phyloP scores from a whole-genome alignment of 495 filamentous ascomycete species.

The Cladorrhinum samala region DNA sequence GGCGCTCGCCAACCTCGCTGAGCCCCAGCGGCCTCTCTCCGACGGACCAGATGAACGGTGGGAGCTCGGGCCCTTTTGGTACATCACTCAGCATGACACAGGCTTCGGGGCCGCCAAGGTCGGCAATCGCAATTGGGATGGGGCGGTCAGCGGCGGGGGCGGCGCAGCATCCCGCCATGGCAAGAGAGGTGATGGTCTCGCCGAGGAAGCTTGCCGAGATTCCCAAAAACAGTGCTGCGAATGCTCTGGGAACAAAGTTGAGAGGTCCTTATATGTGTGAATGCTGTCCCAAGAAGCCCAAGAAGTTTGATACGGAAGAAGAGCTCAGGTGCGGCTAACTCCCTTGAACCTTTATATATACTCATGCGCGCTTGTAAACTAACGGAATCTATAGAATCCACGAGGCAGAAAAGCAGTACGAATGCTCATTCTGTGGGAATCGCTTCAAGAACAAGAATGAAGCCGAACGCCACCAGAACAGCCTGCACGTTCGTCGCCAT shows the following conservation, averaged over 20 bases:
- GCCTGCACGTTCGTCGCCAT: constrained; percentile 87
- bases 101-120: background rate
- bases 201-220: constrained; percentile 44
- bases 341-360: background rate
- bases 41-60: constrained; percentile 38
- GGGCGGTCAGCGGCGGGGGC: constrained; percentile 28
- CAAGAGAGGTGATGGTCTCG: constrained; percentile 34
- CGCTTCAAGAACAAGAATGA: constrained; percentile 99
- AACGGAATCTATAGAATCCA: constrained; percentile 62
- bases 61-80: constrained; percentile 47
- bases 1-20: constrained; percentile 64
- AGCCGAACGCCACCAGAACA: constrained; percentile 95
- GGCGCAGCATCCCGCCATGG: constrained; percentile 29
- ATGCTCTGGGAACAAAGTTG: constrained; percentile 34
- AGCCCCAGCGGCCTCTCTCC: constrained; percentile 58
- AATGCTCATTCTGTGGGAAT: constrained; percentile 85
- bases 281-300: constrained; percentile 97
- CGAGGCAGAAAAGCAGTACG: constrained; percentile 93
- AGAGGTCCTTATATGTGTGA: constrained; percentile 74
- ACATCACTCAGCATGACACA: background rate
- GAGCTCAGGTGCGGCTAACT: constrained; percentile 86
- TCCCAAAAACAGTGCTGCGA: constrained; percentile 26
- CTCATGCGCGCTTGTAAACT: too few species aligned
- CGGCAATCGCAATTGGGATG: constrained; percentile 16
- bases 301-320: constrained; percentile 85